Conservation (phyloP, 257 asterid species). For the Solanum sejunctum region DNA sequence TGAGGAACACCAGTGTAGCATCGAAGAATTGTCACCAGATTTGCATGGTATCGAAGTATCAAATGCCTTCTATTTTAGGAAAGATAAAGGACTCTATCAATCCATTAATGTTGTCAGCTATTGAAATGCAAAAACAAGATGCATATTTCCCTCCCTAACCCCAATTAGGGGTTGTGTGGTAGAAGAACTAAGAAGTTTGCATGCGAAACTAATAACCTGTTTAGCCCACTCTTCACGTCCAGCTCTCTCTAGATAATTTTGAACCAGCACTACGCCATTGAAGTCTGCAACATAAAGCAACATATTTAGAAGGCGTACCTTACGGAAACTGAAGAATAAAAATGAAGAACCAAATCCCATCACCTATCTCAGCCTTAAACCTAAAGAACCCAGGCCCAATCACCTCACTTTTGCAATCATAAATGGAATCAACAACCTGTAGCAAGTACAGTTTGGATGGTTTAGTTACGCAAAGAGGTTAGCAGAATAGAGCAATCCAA, state of each 20-base stretch:
- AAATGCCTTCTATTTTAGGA: not conserved
- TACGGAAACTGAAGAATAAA: not conserved
- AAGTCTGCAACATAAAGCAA: conserved; percentile 47
- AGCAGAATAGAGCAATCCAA: not conserved
- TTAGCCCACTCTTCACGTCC: conserved; percentile 96
- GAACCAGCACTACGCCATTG: conserved; percentile 92
- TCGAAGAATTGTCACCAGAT: not conserved
- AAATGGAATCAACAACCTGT: conserved; percentile 92
- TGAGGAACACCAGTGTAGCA: not conserved
- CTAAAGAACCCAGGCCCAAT: conserved; percentile 98
- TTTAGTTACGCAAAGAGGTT: not conserved
- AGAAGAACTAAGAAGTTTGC: not conserved
- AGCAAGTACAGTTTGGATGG: conserved; percentile 4
- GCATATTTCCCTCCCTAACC: not conserved
- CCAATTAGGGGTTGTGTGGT: not conserved
- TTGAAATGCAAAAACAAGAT: not conserved
- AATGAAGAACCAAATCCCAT: not conserved
- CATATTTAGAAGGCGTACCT: not conserved
- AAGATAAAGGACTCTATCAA: not conserved
- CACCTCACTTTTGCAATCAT: conserved; percentile 99
- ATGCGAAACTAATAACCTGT: conserved; percentile 36
- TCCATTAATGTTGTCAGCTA: not conserved
- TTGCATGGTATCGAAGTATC: not conserved
- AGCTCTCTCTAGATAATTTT: conserved; percentile 68
- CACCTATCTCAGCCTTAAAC: conserved; percentile 99